phyloP scores from a whole-genome alignment of 495 filamentous ascomycete genomes.

The Tetracladium marchalianum region DNA sequence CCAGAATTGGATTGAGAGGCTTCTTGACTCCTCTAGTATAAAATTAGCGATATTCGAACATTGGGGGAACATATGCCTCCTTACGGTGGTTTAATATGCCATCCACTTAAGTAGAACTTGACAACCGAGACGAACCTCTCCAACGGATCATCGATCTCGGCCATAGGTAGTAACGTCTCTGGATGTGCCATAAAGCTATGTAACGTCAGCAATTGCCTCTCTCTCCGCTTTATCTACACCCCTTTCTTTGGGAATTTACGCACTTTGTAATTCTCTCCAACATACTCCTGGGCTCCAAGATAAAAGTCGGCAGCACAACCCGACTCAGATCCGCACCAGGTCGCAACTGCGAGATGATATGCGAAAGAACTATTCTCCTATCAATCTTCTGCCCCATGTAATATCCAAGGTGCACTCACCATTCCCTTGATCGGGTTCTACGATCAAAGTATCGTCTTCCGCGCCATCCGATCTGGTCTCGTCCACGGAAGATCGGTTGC shows the following conservation, averaged over 20 bases:
- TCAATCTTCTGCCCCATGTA: background rate
- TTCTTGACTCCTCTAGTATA: slow-evolving; percentile 84
- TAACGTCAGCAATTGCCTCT: slow-evolving; percentile 14
- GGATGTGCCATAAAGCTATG: slow-evolving; percentile 98
- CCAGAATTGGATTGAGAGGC: slow-evolving; percentile 91
- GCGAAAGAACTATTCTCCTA: slow-evolving; percentile 58
- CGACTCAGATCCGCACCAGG: slow-evolving; percentile 92
- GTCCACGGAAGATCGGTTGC: slow-evolving; percentile 39
- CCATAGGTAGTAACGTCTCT: slow-evolving; percentile 83
- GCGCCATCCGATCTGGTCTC: slow-evolving; percentile 19
- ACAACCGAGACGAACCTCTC: slow-evolving; percentile 88
- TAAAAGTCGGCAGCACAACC: slow-evolving; percentile 94
- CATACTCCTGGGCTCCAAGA: slow-evolving; percentile 95
- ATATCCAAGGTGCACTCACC: slow-evolving; percentile 31
- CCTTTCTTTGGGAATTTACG: slow-evolving; percentile 8
- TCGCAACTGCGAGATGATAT: slow-evolving; percentile 94
- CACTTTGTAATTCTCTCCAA: slow-evolving; percentile 98
- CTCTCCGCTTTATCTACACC: background rate
- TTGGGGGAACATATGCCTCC: slow-evolving; percentile 20
- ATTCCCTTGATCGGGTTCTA: slow-evolving; percentile 69
- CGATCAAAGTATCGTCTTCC: slow-evolving; percentile 66
- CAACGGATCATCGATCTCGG: slow-evolving; percentile 79
- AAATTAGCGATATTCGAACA: slow-evolving; percentile 8
- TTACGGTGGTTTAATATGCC: slow-evolving; percentile 97
- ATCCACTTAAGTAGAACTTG: slow-evolving; percentile 96